Percentiles rank a stretch among this genome's conserved stretches.
Evolutionary conservation across 148 eudicot genomes (phyloP).

Genomic region (Rheum nobile): DNA sequence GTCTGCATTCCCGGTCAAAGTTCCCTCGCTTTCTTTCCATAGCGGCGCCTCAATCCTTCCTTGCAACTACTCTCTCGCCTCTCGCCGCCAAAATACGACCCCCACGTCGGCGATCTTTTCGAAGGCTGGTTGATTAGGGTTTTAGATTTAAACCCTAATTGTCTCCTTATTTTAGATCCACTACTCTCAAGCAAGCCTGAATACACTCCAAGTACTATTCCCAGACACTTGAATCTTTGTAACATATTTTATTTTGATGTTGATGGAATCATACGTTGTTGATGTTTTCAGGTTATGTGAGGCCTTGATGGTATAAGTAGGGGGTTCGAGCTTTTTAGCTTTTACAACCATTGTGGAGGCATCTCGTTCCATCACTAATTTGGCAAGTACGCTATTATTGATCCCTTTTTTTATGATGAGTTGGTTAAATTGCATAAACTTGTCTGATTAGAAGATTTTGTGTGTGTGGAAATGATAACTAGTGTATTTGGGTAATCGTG

Average conservation of each 20-base stretch:
- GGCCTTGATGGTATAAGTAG: too few species aligned
- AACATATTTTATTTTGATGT: too few species aligned
- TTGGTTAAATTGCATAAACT: not conserved
- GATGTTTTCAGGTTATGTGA: too few species aligned
- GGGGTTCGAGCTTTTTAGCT: too few species aligned
- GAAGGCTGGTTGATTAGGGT: not conserved
- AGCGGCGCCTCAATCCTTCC: not conserved
- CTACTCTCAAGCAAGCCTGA: not conserved
- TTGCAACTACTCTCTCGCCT: not conserved
- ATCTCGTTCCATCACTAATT: conserved; percentile 92
- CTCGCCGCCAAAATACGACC: not conserved
- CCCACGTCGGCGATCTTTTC: not conserved
- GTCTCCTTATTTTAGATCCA: conserved; percentile 7
- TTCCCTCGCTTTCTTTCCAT: not conserved
- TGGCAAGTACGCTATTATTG: conserved; percentile 36
- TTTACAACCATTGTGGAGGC: too few species aligned
- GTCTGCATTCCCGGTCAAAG: not conserved
- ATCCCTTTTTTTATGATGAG: not conserved
- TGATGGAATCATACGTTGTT: too few species aligned
- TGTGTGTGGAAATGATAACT: conserved; percentile 4
- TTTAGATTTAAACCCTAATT: not conserved
- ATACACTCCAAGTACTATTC: not conserved
- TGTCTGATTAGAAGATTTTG: not conserved
- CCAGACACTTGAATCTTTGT: conserved; percentile 4
- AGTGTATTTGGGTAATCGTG: conserved; percentile 19